Base-by-base conservation (phyloP, 202 grass and related monocot species). In the Panicum hallii region DNA sequence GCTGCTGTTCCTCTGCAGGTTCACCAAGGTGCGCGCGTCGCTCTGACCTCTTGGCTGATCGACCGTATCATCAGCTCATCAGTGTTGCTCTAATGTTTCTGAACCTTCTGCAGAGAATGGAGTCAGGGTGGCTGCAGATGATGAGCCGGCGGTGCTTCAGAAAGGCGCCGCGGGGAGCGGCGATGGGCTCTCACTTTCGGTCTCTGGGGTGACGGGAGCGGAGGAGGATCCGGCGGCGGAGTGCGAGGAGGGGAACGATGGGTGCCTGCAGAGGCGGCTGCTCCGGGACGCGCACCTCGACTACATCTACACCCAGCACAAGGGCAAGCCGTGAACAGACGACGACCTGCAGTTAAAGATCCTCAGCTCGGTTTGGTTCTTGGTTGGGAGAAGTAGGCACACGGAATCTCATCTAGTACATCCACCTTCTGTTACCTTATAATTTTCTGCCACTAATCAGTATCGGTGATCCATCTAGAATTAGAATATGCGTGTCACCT, bases 261-360 rank as follows among this genome's bases (percentile, higher is more conserved):
- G 67, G 47, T 92, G 90, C 87, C 0, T 87, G 75, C 70, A 89
- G 83, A 71, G 90, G 87, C 63, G 90, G 75, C 79, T 89, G 70
- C 83, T 89, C 67, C 47, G 34, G 1, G 86, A 92, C 61, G 90
- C 90, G 3, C 90, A 91, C 83, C 79, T 91, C 36, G 90, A 91
- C 86, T 91, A 91, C 86, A 91, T 91, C 82, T 91, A 91, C 86
- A 91, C 90, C 61, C 90, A 91, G 90, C 79, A 75, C 90, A 89
- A 89, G 49, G 79, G 84, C 67, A 91, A 78, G 22, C 90, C 90
- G 0, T 91, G 85, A 87, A 9, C 20, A 0, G 61, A 6, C 0
- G 44, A 9, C 9, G 44, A 7, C 12, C 12, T 49, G 16, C 49
- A 20, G 5, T 19, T n/a, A 19, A 17, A 56, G 54, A 56, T 56